Percentiles rank a stretch among this genome's conserved stretches.
Evolutionary conservation across 2,329 filamentous ascomycete species (phyloP).

Genomic region (Dothistroma septosporum): DNA sequence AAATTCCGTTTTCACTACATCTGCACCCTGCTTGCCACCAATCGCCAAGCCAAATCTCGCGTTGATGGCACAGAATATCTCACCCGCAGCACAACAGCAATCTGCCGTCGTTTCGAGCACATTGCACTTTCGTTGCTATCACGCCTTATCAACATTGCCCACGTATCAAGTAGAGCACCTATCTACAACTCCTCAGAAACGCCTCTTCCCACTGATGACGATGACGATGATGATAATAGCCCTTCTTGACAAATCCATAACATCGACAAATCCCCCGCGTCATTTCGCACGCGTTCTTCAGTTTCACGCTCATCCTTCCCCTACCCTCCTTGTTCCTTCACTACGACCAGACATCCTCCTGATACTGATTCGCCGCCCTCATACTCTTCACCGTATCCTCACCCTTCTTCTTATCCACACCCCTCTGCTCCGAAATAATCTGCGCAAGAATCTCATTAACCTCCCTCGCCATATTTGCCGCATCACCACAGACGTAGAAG

Average conservation of each 20-base stretch:
- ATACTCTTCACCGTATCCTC: conserved; percentile 97
- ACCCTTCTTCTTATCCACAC: conserved; percentile 76
- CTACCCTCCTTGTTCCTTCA: too few species aligned
- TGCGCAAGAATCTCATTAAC: conserved; percentile 70
- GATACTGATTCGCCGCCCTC: conserved; percentile 92
- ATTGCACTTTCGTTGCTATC: background rate
- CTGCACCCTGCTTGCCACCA: too few species aligned
- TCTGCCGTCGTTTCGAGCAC: background rate
- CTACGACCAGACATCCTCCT: conserved; percentile 71
- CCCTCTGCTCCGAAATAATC: conserved; percentile 80
- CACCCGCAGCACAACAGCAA: background rate
- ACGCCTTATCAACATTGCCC: background rate
- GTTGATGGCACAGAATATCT: background rate
- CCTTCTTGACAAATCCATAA: background rate
- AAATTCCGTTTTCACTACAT: too few species aligned
- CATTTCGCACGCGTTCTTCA: background rate
- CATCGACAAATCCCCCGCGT: background rate
- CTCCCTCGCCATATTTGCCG: conserved; percentile 67
- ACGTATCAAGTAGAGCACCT: conserved; percentile 3
- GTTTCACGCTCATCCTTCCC: background rate
- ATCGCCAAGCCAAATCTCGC: background rate
- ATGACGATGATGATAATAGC: background rate
- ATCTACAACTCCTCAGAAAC: conserved; percentile 4
- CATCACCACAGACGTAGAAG: conserved; percentile 97
- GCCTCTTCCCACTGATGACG: background rate